phyloP scores from a whole-genome alignment of 148 eudicot species.

The Chenopodium suecicum region DNA sequence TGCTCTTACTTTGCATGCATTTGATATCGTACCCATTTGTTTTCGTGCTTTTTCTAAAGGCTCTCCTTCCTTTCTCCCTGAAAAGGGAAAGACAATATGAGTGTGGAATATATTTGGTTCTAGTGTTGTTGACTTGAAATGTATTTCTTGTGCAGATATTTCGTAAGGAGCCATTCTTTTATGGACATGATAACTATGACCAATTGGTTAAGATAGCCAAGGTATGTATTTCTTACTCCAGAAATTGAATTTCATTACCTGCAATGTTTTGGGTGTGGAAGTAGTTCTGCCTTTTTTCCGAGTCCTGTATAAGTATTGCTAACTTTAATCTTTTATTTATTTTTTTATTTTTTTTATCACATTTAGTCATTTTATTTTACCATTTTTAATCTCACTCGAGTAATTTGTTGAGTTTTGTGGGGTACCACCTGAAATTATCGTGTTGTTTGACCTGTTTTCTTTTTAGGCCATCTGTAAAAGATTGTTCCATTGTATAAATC shows the following conservation, averaged over 20 bases:
- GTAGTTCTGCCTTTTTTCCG: neutral
- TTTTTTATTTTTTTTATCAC: too few relatives aligned
- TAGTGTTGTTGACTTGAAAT: neutral
- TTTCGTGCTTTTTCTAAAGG: neutral
- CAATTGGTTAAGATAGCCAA: constrained; percentile 96
- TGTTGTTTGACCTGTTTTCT: too few relatives aligned
- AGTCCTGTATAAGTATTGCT: neutral
- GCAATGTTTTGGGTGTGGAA: neutral
- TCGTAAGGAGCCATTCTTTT: constrained; percentile 96
- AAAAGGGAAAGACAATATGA: neutral
- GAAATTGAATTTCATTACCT: neutral
- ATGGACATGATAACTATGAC: constrained; percentile 96
- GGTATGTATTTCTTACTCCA: constrained; percentile 37
- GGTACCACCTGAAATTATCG: too few relatives aligned
- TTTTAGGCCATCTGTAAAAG: too few relatives aligned
- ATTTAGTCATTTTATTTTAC: too few relatives aligned
- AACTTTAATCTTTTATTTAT: too few relatives aligned
- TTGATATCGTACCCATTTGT: neutral
- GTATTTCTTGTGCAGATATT: constrained; percentile 63
- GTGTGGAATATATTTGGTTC: neutral
- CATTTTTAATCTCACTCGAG: too few relatives aligned
- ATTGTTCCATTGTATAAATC: too few relatives aligned
- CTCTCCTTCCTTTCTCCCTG: neutral
- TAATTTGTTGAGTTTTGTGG: too few relatives aligned
- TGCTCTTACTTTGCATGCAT: neutral